Base-by-base conservation (phyloP, 2,329 filamentous ascomycete species). In the Cercospora sojina region DNA sequence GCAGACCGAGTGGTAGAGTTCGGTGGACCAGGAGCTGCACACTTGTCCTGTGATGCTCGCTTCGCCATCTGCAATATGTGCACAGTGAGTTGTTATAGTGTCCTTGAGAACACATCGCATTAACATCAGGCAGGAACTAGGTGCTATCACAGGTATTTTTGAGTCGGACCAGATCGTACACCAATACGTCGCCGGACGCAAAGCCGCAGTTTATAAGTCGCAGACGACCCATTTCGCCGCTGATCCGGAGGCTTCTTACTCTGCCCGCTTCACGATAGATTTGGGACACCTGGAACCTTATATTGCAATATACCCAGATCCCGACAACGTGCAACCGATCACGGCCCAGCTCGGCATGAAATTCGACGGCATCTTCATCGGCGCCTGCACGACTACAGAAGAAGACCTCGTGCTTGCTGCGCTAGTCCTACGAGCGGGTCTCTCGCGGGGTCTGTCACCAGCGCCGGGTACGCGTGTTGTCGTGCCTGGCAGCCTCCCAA, bases 11-110 rank as follows among this genome's bases (percentile, higher is more conserved):
- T 68, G 3, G 59, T 68, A 1, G 66, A 68, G 35, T 68, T 68
- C 41, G 43, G 29, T 1, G 66, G 66, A 2, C 41, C 43, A 13
- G 62, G 65, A n/a, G 38, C 25, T 6, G 16, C 18, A 10, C 9
- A 20, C 7, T 41, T 64, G 12, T 64, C 62, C 6, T 41, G 31
- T 20, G 65, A 67, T 49, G 65, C 62, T 18, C 25, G 65, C 4
- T 67, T 67, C 27, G 62, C 65, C 10, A 67, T 67, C 25, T 64
- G 62, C 57, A 65, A 67, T 25, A 67, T 67, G 65, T 67, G 65
- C 58, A 67, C 65, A 32, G 29, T 32, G 29, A 5, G 29, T 5
- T n/a, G 18, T 16, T 20, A 13, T 13, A n/a, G n/a, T n/a, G n/a
- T n/a, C n/a, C n/a, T n/a, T n/a, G n/a, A n/a, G n/a, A n/a, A n/a